These are phyloP conservation scores for Candida stauntonica DNA, from an alignment of 805 yeast species.

Conservation along the genomic window DNA sequence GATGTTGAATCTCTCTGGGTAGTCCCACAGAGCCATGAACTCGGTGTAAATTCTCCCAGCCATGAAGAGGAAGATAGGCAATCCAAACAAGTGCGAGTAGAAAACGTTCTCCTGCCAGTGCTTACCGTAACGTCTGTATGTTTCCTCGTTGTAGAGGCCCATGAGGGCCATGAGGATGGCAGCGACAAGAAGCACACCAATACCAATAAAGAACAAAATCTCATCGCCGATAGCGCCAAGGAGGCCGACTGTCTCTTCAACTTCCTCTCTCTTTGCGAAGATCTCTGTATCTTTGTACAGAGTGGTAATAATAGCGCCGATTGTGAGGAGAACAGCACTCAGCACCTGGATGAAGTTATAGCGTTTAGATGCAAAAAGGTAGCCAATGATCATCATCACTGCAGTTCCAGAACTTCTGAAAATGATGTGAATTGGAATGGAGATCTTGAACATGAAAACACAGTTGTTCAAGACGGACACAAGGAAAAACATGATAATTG, in stretches of 20 bases:
- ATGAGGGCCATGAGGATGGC: constrained; percentile 51
- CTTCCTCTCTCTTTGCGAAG: constrained; percentile 17
- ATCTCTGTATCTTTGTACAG: constrained; percentile 29
- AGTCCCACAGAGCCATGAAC: constrained; percentile 25
- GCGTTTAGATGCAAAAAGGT: constrained; percentile 38
- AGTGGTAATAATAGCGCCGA: constrained; percentile 39
- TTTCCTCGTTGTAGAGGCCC: constrained; percentile 53
- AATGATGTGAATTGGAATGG: constrained; percentile 65
- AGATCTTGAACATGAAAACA: constrained; percentile 52
- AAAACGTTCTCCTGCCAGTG: constrained; percentile 66
- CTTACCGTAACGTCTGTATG: constrained; percentile 46
- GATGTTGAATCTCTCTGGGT: constrained; percentile 19
- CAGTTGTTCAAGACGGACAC: constrained; percentile 52
- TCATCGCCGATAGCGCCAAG: constrained; percentile 12
- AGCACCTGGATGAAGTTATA: constrained; percentile 43
- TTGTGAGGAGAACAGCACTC: constrained; percentile 47
- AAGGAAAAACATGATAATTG: constrained; percentile 47
- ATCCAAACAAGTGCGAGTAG: constrained; percentile 50
- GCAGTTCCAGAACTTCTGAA: constrained; percentile 62
- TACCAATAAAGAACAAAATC: constrained; percentile 24
- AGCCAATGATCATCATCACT: constrained; percentile 55
- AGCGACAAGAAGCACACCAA: constrained; percentile 39
- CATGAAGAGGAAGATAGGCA: constrained; percentile 48
- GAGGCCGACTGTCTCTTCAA: constrained; percentile 1
- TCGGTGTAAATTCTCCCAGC: constrained; percentile 30